phyloP scores from a whole-genome alignment of 106 monocot genomes.

The Dioscorea zingiberensis region DNA sequence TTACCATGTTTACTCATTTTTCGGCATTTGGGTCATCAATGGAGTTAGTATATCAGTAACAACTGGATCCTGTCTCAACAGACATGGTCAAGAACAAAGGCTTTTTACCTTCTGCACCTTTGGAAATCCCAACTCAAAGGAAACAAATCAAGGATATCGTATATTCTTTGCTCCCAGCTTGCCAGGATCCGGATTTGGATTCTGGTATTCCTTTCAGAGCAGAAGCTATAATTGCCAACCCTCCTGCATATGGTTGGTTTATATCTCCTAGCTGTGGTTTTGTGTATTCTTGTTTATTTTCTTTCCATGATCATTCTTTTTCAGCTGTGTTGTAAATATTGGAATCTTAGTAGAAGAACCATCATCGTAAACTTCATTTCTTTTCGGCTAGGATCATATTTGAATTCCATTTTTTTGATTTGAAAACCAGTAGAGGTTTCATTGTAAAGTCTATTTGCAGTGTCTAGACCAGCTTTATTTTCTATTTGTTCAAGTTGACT shows the following conservation, averaged over 20 bases:
- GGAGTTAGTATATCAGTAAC: background rate
- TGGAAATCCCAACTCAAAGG: slow-evolving; percentile 80
- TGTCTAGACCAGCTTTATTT: too few relatives aligned
- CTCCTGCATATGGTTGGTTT: slow-evolving; percentile 86
- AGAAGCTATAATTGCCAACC: slow-evolving; percentile 96
- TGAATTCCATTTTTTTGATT: too few relatives aligned
- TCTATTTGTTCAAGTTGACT: too few relatives aligned
- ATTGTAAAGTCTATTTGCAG: too few relatives aligned
- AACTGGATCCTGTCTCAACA: slow-evolving; percentile 16
- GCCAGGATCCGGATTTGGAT: slow-evolving; percentile 85
- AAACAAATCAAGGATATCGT: slow-evolving; percentile 92
- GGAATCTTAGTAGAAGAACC: too few relatives aligned
- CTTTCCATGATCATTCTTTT: too few relatives aligned
- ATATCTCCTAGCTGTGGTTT: background rate
- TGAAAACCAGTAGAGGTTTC: too few relatives aligned
- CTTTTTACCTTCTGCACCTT: slow-evolving; percentile 82
- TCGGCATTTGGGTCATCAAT: background rate
- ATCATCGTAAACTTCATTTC: too few relatives aligned
- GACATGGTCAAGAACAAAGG: slow-evolving; percentile 99
- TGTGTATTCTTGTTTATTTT: too few relatives aligned
- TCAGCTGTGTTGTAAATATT: too few relatives aligned
- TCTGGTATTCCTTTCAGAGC: slow-evolving; percentile 78
- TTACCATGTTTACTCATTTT: background rate
- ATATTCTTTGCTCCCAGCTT: slow-evolving; percentile 88
- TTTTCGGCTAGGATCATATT: too few relatives aligned